These are phyloP conservation scores for Zalerion maritima DNA, from an alignment of 495 filamentous ascomycete genomes.

Conservation along the genomic window DNA sequence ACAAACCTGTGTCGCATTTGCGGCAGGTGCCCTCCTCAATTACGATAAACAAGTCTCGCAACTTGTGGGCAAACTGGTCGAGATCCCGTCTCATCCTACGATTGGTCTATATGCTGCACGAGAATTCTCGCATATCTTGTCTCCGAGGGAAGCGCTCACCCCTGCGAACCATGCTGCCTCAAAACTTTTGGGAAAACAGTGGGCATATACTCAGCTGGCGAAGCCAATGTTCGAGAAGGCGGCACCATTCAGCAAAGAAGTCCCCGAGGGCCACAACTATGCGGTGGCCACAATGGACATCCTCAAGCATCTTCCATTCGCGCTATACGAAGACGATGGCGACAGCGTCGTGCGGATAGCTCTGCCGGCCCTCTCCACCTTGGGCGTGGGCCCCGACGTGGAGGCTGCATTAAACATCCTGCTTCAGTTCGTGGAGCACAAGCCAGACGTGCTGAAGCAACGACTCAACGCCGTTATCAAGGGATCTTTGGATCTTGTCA, in stretches of 20 bases:
- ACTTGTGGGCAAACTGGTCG: too few relatives aligned
- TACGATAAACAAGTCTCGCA: too few relatives aligned
- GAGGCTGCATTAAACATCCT: slow-evolving; percentile 24
- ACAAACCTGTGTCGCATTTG: slow-evolving; percentile 8
- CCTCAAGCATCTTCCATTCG: slow-evolving; percentile 23
- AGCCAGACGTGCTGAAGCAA: slow-evolving; percentile 18
- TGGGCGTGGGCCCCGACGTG: slow-evolving; percentile 11
- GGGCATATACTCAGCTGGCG: slow-evolving; percentile 16
- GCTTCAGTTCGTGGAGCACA: slow-evolving; percentile 20
- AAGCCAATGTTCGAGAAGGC: slow-evolving; percentile 15
- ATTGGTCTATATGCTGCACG: too few relatives aligned
- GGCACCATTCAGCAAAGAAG: slow-evolving; percentile 7
- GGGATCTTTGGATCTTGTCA: slow-evolving; percentile 4
- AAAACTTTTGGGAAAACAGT: slow-evolving; percentile 19
- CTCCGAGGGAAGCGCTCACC: too few relatives aligned
- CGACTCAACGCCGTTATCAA: slow-evolving; percentile 22
- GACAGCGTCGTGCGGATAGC: slow-evolving; percentile 20
- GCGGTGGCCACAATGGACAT: slow-evolving; percentile 19
- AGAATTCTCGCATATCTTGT: too few relatives aligned
- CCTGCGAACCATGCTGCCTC: slow-evolving; percentile 16
- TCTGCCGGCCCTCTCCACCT: slow-evolving; percentile 20
- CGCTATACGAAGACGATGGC: slow-evolving; percentile 26
- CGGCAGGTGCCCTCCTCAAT: slow-evolving; percentile 9
- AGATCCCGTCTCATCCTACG: too few relatives aligned
- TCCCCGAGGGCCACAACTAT: slow-evolving; percentile 12